Conservation (phyloP, 305 asterid species). For the Solanum chacoense region DNA sequence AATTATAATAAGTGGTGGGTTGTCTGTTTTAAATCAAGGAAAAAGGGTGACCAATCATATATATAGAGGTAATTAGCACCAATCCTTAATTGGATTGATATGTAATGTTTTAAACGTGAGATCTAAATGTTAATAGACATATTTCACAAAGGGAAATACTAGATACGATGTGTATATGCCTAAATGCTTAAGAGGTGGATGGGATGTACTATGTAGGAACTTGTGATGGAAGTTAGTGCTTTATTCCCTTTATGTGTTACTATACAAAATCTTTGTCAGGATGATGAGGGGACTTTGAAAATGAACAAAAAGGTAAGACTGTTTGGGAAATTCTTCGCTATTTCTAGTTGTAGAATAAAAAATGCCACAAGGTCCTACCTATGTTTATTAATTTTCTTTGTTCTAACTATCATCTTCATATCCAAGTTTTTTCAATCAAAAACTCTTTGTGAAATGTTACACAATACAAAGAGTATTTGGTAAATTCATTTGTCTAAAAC, state of each 20-base stretch:
- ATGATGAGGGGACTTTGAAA: neutral
- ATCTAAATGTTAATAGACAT: neutral
- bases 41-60: neutral
- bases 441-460: neutral
- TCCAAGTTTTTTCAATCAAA: neutral
- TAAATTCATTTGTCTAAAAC: too few relatives aligned
- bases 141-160: neutral
- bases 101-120: neutral
- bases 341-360: neutral
- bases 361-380: neutral
- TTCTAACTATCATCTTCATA: neutral
- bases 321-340: too few relatives aligned
- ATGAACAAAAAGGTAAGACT: neutral
- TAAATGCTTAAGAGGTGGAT: neutral
- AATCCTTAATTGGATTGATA: neutral
- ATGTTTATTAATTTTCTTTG: neutral
- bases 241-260: too few relatives aligned
- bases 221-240: neutral
- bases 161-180: neutral
- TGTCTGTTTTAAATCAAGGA: too few relatives aligned
- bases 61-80: neutral
- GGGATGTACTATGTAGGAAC: neutral
- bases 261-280: neutral
- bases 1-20: neutral
- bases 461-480: too few relatives aligned